Conservation (phyloP, 495 filamentous ascomycete genomes). For the Hamigera avellanea region DNA sequence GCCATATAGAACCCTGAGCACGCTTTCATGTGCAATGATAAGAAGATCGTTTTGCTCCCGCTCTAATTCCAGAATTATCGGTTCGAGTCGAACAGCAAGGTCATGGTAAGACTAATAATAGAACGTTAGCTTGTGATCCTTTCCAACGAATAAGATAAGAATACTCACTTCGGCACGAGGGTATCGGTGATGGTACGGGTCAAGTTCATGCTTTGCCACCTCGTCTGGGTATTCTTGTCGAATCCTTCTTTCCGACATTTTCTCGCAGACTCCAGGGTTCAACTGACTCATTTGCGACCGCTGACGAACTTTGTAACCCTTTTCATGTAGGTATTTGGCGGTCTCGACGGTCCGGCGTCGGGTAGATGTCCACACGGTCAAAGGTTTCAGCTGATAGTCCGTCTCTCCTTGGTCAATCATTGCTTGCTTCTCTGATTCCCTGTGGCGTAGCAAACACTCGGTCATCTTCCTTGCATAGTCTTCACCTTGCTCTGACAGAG, state of each 20-base stretch:
- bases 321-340: conserved; percentile 61
- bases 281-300: conserved; percentile 92
- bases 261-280: conserved; percentile 92
- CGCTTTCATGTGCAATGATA: conserved; percentile 96
- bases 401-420: conserved; percentile 56
- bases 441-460: conserved; percentile 67
- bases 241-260: conserved; percentile 73
- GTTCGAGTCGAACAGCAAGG: conserved; percentile 93
- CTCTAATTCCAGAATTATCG: conserved; percentile 95
- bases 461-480: conserved; percentile 86
- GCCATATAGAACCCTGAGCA: conserved; percentile 89
- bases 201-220: conserved; percentile 80
- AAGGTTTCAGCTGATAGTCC: conserved; percentile 57
- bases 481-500: conserved; percentile 66
- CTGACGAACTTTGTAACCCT: conserved; percentile 77
- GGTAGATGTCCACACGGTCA: conserved; percentile 92
- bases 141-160: background rate
- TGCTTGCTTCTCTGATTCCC: conserved; percentile 65
- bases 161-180: conserved; percentile 76
- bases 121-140: conserved; percentile 1
- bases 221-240: conserved; percentile 75
- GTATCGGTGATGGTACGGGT: conserved; percentile 96
- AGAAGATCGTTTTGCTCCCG: conserved; percentile 93
- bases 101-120: conserved; percentile 82
- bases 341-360: conserved; percentile 84